Percentiles rank a stretch among this genome's conserved stretches.
These are phyloP conservation scores for Coemansia sp. DNA, from an alignment of 192 early-diverging fungal species.

Conservation along the genomic window DNA sequence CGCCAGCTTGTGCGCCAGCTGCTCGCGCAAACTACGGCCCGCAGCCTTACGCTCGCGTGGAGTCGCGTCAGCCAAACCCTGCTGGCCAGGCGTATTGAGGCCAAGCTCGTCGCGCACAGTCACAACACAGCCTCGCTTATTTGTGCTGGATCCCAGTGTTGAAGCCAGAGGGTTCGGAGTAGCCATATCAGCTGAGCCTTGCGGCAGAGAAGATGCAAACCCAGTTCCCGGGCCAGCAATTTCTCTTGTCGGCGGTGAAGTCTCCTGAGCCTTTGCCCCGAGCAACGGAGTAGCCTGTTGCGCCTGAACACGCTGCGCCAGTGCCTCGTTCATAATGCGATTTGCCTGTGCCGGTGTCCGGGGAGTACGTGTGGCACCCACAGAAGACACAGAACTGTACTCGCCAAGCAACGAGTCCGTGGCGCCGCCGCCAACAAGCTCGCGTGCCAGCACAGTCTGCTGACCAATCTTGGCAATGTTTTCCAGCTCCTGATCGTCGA, in stretches of 20 bases:
- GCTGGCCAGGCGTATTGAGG: constrained; percentile 51
- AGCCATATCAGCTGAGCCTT: constrained; percentile 41
- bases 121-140: constrained; percentile 15
- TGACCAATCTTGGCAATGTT: constrained; percentile 88
- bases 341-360: constrained; percentile 59
- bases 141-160: constrained; percentile 15
- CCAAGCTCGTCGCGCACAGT: constrained; percentile 65
- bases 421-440: constrained; percentile 65
- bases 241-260: no score
- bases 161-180: constrained; percentile 82
- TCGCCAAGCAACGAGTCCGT: constrained; percentile 71
- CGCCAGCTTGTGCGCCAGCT: constrained; percentile 68
- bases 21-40: constrained; percentile 59
- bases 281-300: constrained; percentile 81
- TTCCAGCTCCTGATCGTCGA: constrained; percentile 86
- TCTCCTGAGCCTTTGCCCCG: constrained; percentile 60
- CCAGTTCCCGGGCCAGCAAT: constrained; percentile 47
- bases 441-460: constrained; percentile 72
- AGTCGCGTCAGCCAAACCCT: constrained; percentile 58
- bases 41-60: constrained; percentile 64
- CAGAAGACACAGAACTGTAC: constrained; percentile 61
- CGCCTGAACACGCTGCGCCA: constrained; percentile 77
- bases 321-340: constrained; percentile 73
- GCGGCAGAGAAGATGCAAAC: constrained; percentile 55
- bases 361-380: constrained; percentile 46